These are phyloP conservation scores for Penstemon newberryi DNA, from an alignment of 257 asterid genomes.

Conservation along the genomic window DNA sequence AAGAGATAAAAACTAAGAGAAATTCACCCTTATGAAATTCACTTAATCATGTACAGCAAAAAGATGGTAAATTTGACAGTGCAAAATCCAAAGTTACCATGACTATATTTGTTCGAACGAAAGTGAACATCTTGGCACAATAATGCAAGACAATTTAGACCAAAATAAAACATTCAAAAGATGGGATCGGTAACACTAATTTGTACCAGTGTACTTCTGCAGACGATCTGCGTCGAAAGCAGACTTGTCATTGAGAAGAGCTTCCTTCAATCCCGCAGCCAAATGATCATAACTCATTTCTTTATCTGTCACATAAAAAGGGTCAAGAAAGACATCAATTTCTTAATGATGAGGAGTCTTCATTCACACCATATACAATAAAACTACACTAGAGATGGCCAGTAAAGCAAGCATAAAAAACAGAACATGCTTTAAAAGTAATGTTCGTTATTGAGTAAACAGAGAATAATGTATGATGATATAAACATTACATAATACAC, in stretches of 20 bases:
- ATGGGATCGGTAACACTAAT: neutral
- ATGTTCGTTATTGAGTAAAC: neutral
- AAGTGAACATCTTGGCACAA: constrained; percentile 7
- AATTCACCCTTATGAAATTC: neutral
- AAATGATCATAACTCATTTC: constrained; percentile 84
- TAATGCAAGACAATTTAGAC: neutral
- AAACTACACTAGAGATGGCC: neutral
- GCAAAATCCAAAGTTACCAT: neutral
- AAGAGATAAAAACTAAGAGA: neutral
- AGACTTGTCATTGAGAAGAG: constrained; percentile 74
- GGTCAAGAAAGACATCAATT: neutral
- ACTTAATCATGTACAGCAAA: neutral
- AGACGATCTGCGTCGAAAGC: constrained; percentile 91
- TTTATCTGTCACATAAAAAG: constrained; percentile 48
- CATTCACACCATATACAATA: neutral
- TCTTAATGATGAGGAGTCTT: constrained; percentile 6
- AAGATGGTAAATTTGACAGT: neutral
- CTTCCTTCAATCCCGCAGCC: constrained; percentile 82
- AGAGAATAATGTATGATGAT: neutral
- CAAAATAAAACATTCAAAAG: neutral
- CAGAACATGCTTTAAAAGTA: neutral
- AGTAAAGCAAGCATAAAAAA: neutral
- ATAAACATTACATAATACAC: neutral
- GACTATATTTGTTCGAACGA: neutral
- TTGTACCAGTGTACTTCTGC: constrained; percentile 82